Conservation (phyloP, 495 filamentous ascomycete species). For the Hypoxylon rickii region DNA sequence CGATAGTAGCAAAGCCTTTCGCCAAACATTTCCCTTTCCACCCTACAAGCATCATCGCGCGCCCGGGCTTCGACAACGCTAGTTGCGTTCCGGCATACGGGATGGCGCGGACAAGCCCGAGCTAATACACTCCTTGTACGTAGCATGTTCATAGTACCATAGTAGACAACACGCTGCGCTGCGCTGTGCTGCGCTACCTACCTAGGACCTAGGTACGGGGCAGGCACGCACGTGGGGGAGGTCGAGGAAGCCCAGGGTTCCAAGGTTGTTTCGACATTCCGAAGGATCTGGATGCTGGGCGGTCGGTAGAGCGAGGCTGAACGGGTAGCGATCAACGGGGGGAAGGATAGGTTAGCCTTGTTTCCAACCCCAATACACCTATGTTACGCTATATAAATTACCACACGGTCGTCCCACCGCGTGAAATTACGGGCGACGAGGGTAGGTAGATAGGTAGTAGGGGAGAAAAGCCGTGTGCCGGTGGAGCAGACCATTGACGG, state of each 20-base stretch:
- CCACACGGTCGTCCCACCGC: constrained; percentile 17
- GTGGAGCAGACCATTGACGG: constrained; percentile 7
- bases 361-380: neutral
- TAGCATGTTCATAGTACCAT: too few relatives aligned
- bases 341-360: constrained; percentile 5
- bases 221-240: constrained; percentile 27
- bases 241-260: too few relatives aligned
- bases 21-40: too few relatives aligned
- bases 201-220: too few relatives aligned
- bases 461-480: too few relatives aligned
- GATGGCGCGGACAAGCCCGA: constrained; percentile 4
- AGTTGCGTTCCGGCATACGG: too few relatives aligned
- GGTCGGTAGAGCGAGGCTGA: constrained; percentile 1
- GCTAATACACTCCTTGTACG: too few relatives aligned
- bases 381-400: neutral
- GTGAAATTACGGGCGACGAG: constrained; percentile 10
- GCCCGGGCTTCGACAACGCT: too few relatives aligned
- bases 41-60: too few relatives aligned
- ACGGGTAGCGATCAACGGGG: constrained; percentile 2
- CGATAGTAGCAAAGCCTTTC: too few relatives aligned
- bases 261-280: constrained; percentile 4
- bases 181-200: too few relatives aligned
- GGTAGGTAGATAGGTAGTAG: neutral
- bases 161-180: too few relatives aligned
- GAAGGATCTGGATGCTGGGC: constrained; percentile 30